Evolutionary conservation across 1,139 yeast species (phyloP).

Genomic region (Hanseniaspora gamundiae): DNA sequence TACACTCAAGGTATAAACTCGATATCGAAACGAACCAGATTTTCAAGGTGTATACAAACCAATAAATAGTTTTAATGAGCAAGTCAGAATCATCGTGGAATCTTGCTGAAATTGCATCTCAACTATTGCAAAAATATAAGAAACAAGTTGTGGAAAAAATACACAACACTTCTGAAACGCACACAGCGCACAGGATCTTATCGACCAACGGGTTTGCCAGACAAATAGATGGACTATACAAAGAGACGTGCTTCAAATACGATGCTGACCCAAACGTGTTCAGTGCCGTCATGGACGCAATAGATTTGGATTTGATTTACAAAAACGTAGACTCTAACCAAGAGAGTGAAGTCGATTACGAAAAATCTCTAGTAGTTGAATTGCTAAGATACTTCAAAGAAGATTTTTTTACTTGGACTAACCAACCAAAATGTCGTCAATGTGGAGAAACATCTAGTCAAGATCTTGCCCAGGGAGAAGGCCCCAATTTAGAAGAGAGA

Average conservation of each 20-base stretch:
- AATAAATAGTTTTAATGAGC: background rate
- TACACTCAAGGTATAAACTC: too few relatives aligned
- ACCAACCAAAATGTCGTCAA: slow-evolving; percentile 46
- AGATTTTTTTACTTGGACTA: slow-evolving; percentile 76
- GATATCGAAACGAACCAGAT: too few relatives aligned
- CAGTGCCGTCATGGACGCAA: slow-evolving; percentile 26
- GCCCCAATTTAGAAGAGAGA: slow-evolving; percentile 33
- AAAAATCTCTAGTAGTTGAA: slow-evolving; percentile 61
- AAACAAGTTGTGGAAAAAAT: slow-evolving; percentile 13
- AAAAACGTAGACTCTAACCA: slow-evolving; percentile 27
- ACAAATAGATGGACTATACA: slow-evolving; percentile 12
- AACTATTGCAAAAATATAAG: slow-evolving; percentile 16
- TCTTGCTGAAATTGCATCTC: slow-evolving; percentile 9
- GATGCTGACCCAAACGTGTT: slow-evolving; percentile 21
- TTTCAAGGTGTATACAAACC: too few relatives aligned
- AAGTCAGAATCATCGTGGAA: background rate
- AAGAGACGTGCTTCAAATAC: slow-evolving; percentile 17
- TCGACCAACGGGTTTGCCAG: slow-evolving; percentile 16
- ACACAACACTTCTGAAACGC: slow-evolving; percentile 14
- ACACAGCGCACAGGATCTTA: slow-evolving; percentile 11
- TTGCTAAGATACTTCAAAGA: slow-evolving; percentile 66
- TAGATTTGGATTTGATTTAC: slow-evolving; percentile 25
- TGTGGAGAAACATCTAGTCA: slow-evolving; percentile 37
- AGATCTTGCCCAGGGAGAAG: slow-evolving; percentile 23
- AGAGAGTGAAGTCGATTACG: slow-evolving; percentile 34